These are phyloP conservation scores for Hibiscus mutabilis DNA, from an alignment of 345 rosid species.

Conservation along the genomic window DNA sequence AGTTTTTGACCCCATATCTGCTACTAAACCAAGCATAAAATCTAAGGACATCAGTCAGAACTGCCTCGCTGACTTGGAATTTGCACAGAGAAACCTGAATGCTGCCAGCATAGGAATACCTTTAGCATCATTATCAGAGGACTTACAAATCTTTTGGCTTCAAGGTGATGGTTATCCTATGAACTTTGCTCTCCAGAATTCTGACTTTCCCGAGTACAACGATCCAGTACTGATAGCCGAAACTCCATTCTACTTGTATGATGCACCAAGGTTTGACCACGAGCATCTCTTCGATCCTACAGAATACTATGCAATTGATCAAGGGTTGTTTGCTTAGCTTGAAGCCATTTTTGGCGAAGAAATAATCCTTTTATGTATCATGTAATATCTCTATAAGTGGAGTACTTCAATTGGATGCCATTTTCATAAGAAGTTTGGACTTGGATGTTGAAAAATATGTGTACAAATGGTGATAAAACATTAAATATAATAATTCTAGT, in stretches of 20 bases:
- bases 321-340: conserved; percentile 59
- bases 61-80: conserved; percentile 29
- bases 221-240: conserved; percentile 36
- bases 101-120: conserved; percentile 30
- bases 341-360: conserved; percentile 18
- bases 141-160: conserved; percentile 44
- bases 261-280: conserved; percentile 47
- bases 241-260: conserved; percentile 43
- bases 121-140: conserved; percentile 36
- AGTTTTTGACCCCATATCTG: conserved; percentile 29
- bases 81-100: conserved; percentile 28
- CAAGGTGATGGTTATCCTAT: conserved; percentile 39
- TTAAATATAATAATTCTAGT: conserved; percentile 26
- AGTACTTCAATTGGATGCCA: conserved; percentile 18
- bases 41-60: conserved; percentile 32
- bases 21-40: conserved; percentile 24
- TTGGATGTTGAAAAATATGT: conserved; percentile 25
- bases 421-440: conserved; percentile 16
- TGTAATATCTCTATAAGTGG: conserved; percentile 17
- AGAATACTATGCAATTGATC: conserved; percentile 50
- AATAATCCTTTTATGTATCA: conserved; percentile 10
- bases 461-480: conserved; percentile 20
- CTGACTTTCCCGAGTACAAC: conserved; percentile 34
- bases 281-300: conserved; percentile 50
- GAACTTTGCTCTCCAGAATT: conserved; percentile 43